Evolutionary conservation across 192 early-diverging fungal genomes (phyloP).

Genomic region (Coemansia guatemalensis): DNA sequence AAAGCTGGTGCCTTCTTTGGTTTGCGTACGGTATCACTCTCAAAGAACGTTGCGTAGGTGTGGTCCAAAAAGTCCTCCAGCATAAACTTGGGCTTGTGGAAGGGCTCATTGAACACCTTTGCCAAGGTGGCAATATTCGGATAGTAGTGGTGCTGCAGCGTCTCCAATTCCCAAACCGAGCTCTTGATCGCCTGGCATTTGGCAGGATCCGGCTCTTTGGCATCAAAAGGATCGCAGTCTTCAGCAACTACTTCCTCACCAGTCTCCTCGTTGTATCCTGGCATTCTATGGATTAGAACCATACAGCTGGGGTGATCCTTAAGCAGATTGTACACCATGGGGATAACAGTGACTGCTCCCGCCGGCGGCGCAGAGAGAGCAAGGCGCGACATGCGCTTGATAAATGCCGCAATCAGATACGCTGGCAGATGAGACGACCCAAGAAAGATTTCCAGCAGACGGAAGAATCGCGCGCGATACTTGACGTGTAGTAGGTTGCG

Average conservation of each 20-base stretch:
- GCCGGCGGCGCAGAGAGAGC: constrained; percentile 83
- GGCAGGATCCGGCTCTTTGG: constrained; percentile 70
- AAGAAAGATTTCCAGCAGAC: constrained; percentile 86
- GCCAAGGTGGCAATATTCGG: constrained; percentile 85
- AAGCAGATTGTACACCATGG: constrained; percentile 89
- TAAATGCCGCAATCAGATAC: constrained; percentile 89
- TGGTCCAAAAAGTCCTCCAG: constrained; percentile 98
- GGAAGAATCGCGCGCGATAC: constrained; percentile 94
- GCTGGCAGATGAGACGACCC: constrained; percentile 84
- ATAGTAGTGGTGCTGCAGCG: constrained; percentile 83
- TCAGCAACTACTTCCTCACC: constrained; percentile 34
- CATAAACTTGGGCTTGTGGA: constrained; percentile 82
- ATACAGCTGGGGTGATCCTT: constrained; percentile 90
- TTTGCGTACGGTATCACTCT: constrained; percentile 63
- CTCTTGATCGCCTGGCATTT: constrained; percentile 78
- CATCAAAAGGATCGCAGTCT: constrained; percentile 39
- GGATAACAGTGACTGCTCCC: constrained; percentile 80
- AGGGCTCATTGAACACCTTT: constrained; percentile 81
- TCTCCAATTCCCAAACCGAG: constrained; percentile 94
- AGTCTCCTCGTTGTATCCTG: constrained; percentile 45
- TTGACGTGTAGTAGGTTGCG: constrained; percentile 88
- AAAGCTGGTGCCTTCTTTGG: constrained; percentile 62
- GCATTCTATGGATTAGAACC: constrained; percentile 75
- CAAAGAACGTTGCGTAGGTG: constrained; percentile 75
- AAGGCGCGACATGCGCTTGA: constrained; percentile 87